Conservation (phyloP, 441 rosid species). For the Populus trichocarpa region DNA sequence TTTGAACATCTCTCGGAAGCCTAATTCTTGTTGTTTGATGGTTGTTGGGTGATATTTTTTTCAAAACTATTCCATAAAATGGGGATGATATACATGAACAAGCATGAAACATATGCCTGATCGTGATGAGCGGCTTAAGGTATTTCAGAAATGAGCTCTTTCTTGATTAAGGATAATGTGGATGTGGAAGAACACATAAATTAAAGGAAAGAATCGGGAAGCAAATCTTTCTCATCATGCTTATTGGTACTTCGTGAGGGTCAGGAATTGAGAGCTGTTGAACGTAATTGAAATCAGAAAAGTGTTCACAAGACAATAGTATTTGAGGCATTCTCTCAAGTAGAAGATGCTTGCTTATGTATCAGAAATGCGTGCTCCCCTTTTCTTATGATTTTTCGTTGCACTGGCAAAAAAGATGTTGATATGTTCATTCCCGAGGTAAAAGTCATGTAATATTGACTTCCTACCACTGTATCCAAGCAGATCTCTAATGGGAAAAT, state of each 20-base stretch:
- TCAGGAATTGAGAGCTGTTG: neutral
- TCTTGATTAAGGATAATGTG: neutral
- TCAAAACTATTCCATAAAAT: neutral
- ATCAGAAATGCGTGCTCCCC: neutral
- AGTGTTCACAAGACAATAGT: neutral
- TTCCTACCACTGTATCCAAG: neutral
- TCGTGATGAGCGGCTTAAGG: neutral
- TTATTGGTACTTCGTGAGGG: neutral
- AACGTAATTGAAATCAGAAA: neutral
- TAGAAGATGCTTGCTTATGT: neutral
- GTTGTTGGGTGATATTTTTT: neutral
- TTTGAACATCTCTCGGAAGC: neutral
- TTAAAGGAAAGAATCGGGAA: neutral
- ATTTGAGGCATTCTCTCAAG: neutral
- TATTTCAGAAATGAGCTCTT: neutral
- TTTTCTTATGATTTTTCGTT: neutral
- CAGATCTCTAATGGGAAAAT: neutral
- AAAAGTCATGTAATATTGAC: neutral
- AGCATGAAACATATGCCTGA: neutral
- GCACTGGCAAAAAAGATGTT: too few species aligned
- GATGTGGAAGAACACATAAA: neutral
- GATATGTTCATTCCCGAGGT: neutral
- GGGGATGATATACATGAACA: neutral
- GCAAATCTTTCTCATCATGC: neutral
- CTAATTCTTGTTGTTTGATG: neutral